Percentiles rank a stretch among this genome's conserved stretches.
Conservation (phyloP, 1,284 basidiomycete genomes). For the Sporisorium iseilematis-ciliati region DNA sequence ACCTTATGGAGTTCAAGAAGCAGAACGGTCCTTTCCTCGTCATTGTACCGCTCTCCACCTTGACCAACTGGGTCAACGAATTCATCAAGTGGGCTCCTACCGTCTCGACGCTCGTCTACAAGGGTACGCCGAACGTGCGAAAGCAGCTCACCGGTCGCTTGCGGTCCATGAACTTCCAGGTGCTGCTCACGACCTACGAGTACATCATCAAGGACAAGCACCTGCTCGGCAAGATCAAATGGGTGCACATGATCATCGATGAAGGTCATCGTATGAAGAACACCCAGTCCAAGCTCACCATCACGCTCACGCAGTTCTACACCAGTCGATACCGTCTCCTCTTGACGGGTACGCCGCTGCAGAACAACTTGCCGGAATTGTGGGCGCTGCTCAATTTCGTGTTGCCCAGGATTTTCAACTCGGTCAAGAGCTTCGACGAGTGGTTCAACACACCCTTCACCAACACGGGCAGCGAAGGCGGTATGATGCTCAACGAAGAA, state of each 20-base stretch:
- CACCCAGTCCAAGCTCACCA: constrained; percentile 91
- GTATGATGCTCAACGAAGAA: constrained; percentile 98
- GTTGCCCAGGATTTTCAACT: constrained; percentile 98
- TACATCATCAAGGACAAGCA: constrained; percentile 70
- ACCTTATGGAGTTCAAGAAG: constrained; percentile 69
- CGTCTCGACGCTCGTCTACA: constrained; percentile 67
- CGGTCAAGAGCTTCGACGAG: constrained; percentile 98
- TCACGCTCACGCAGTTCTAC: constrained; percentile 93
- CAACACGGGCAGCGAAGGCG: constrained; percentile 84
- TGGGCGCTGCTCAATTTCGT: constrained; percentile 99
- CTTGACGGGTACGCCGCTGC: constrained; percentile 95
- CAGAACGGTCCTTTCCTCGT: constrained; percentile 69
- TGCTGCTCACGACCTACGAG: constrained; percentile 69
- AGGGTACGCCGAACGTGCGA: constrained; percentile 67
- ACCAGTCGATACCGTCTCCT: constrained; percentile 93
- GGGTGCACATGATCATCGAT: constrained; percentile 70
- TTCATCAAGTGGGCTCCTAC: constrained; percentile 69
- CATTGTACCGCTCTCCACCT: constrained; percentile 69
- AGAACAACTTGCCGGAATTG: constrained; percentile 97
- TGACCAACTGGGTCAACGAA: constrained; percentile 70
- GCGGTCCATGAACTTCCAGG: constrained; percentile 66
- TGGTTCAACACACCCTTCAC: constrained; percentile 99
- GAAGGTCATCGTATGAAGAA: constrained; percentile 99
- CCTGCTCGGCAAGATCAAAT: constrained; percentile 69
- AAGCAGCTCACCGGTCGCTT: constrained; percentile 63